Conservation (phyloP, 129 eudicot genomes). For the Centrapalus pauciflorus region DNA sequence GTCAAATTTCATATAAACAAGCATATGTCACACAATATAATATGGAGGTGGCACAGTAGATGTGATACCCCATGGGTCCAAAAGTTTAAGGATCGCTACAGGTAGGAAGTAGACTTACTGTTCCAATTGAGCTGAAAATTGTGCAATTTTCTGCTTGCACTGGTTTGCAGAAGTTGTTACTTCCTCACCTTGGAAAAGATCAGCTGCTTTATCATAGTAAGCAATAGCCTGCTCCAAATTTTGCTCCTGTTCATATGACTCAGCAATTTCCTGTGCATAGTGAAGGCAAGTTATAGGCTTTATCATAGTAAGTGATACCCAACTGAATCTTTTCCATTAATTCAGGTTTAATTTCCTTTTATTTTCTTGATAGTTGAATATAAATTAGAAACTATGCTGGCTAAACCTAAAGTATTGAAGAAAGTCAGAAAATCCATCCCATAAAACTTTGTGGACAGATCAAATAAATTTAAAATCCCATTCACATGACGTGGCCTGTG, state of each 20-base stretch:
- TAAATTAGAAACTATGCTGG: slow-evolving; percentile 7
- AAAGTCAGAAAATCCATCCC: neutral
- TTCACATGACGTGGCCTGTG: neutral
- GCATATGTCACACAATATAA: neutral
- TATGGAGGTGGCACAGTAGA: neutral
- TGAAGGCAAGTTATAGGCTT: slow-evolving; percentile 6
- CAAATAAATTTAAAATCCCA: neutral
- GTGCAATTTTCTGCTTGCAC: slow-evolving; percentile 78
- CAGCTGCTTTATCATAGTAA: slow-evolving; percentile 65
- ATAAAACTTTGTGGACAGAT: neutral
- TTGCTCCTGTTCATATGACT: slow-evolving; percentile 65
- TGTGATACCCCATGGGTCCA: neutral
- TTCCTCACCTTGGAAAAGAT: slow-evolving; percentile 68
- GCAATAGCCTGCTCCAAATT: slow-evolving; percentile 57
- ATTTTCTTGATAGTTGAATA: no score
- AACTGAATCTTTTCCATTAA: no score
- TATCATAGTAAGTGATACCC: no score
- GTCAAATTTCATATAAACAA: neutral
- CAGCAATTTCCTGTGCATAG: slow-evolving; percentile 72
- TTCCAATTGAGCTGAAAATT: slow-evolving; percentile 65
- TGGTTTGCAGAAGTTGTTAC: slow-evolving; percentile 65
- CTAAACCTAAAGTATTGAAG: neutral
- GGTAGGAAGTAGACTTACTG: slow-evolving; percentile 34
- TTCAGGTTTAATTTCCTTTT: no score
- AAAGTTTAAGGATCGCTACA: neutral